phyloP scores from a whole-genome alignment of 441 rosid species.

The Pelargonium cotyledonis region DNA sequence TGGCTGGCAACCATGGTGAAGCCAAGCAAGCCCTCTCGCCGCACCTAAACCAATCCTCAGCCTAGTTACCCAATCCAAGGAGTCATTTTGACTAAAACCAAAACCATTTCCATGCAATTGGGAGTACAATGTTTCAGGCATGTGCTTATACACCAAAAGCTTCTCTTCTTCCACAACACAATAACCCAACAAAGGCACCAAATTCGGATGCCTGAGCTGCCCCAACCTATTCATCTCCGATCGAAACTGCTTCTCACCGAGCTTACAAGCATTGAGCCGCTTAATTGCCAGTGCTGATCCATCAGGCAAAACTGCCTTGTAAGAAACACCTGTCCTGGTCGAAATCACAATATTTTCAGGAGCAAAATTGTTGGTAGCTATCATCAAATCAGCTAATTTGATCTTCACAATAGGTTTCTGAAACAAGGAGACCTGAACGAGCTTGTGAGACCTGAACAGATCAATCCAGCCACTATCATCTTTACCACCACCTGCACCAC shows the following conservation, averaged over 20 bases:
- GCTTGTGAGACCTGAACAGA: constrained; percentile 46
- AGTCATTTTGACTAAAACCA: constrained; percentile 20
- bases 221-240: constrained; percentile 55
- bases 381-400: constrained; percentile 45
- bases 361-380: constrained; percentile 42
- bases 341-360: constrained; percentile 34
- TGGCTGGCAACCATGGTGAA: constrained; percentile 52
- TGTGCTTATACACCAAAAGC: constrained; percentile 58
- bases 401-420: constrained; percentile 62
- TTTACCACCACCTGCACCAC: constrained; percentile 25
- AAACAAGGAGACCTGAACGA: constrained; percentile 59
- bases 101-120: constrained; percentile 31
- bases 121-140: constrained; percentile 50
- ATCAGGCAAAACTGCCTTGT: constrained; percentile 46
- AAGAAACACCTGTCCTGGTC: constrained; percentile 49
- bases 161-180: constrained; percentile 57
- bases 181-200: constrained; percentile 60
- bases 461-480: constrained; percentile 55
- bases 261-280: constrained; percentile 41
- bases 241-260: constrained; percentile 50
- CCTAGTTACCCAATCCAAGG: constrained; percentile 51
- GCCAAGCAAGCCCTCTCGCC: constrained; percentile 63
- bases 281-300: constrained; percentile 60
- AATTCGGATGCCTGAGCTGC: constrained; percentile 57
- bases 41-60: constrained; percentile 54